These are phyloP conservation scores for Macrolepiota dolichaula DNA, from an alignment of 768 basidiomycete species.

Conservation along the genomic window DNA sequence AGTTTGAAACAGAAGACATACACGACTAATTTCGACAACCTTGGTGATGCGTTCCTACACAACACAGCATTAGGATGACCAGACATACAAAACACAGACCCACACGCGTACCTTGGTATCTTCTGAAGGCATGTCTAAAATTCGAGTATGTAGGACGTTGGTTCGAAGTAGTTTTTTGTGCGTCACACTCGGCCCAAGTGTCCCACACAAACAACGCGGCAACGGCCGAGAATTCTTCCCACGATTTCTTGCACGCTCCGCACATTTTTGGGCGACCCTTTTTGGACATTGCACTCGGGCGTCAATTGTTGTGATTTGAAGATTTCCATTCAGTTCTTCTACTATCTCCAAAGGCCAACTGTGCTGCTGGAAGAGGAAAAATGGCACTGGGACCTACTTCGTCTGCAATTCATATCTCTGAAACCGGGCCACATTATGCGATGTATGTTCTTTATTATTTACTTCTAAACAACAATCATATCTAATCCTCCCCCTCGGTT, in stretches of 20 bases:
- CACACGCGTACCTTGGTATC: conserved; percentile 70
- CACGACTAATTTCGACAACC: conserved; percentile 76
- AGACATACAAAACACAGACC: neutral
- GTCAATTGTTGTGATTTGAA: conserved; percentile 13
- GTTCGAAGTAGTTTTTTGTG: conserved; percentile 15
- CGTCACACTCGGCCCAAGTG: conserved; percentile 10
- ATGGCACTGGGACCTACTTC: conserved; percentile 50
- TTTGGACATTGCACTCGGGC: conserved; percentile 5
- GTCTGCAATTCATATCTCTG: conserved; percentile 48
- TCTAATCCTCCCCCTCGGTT: neutral
- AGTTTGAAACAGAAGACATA: conserved; percentile 34
- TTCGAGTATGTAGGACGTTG: conserved; percentile 8
- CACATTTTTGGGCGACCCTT: conserved; percentile 27
- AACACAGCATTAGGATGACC: neutral
- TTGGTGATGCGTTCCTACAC: conserved; percentile 78
- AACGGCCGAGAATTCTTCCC: conserved; percentile 18
- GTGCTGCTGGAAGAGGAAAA: neutral
- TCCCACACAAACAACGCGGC: neutral
- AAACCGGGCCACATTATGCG: conserved; percentile 28
- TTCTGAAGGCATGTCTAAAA: conserved; percentile 72
- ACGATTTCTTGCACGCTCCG: conserved; percentile 29
- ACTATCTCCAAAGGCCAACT: conserved; percentile 16
- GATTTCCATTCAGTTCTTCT: conserved; percentile 14
- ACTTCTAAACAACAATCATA: neutral
- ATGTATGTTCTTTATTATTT: conserved; percentile 30